Base-by-base conservation (phyloP, 768 basidiomycete genomes). In the Tremella fuciformis region DNA sequence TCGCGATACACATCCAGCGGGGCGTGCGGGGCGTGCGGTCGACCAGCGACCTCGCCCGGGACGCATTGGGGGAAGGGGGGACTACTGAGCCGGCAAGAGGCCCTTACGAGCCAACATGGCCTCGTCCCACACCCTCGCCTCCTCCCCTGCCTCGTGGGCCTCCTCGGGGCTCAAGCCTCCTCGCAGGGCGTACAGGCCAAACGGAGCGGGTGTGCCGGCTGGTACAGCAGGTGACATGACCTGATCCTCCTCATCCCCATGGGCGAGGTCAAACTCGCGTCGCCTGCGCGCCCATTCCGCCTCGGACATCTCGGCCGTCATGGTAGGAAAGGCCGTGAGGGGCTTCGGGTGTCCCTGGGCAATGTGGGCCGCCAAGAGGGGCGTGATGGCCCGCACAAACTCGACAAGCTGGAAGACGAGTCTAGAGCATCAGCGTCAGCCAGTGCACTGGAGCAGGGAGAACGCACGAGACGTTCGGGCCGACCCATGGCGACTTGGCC, bases 331-430 rank as follows among this genome's bases (percentile, higher is more conserved):
- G 25, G 64, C 60, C n/a, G 65, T 71, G 7, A 22, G 44, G 40
- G 60, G 53, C 9, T 40, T 55, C 37, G 39, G 9, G 7, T 46
- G 6, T 11, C 46, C 42, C 24, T 8, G 9, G 6, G 53, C 42
- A n/a, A 50, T 55, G 49, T 66, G 55, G 41, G 53, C 22, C 13
- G 68, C 52, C 25, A 72, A 46, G 46, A 70, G 62, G 3, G 62
- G 48, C 13, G 73, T 67, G 15, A 74, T 64, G 37, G 63, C 65
- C 7, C 73, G 63, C 38, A 65, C 69, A 53, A 68, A 76, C 47
- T 76, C 75, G 38, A 76, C 70, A 13, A 76, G 68, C 51, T 73
- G 73, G 58, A 73, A 76, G 7, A 76, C 71, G 21, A 76, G 67
- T 53, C 74, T 76, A 52, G 8, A 1, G 8, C 29, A 49, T 37